Evolutionary conservation across 2,329 filamentous ascomycete genomes (phyloP).

Genomic region (Curvularia hawaiiensis): DNA sequence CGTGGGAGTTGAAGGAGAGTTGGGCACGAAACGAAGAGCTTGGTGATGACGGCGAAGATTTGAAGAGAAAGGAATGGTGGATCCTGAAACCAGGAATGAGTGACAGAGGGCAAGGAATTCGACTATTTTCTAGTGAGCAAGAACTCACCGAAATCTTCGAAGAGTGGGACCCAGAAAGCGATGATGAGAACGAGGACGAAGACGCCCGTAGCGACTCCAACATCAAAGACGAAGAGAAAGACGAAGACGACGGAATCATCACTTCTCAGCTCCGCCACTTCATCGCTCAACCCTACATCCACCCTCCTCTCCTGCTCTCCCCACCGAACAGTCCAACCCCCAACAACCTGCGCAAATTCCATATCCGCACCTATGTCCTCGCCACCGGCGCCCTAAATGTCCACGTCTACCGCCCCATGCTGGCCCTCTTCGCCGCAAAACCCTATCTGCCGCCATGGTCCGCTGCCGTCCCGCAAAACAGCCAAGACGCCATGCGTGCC

Average conservation of each 20-base stretch:
- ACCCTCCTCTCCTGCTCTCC: conserved; percentile 78
- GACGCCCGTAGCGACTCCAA: conserved; percentile 43
- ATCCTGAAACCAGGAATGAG: conserved; percentile 98
- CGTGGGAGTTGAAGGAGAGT: conserved; percentile 83
- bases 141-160: conserved; percentile 90
- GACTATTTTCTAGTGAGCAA: conserved; percentile 83
- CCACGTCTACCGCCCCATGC: conserved; percentile 88
- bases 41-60: conserved; percentile 25
- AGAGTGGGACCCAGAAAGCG: conserved; percentile 79
- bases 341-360: conserved; percentile 75
- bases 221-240: conserved; percentile 37
- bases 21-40: conserved; percentile 68
- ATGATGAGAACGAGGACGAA: conserved; percentile 61
- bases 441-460: conserved; percentile 70
- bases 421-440: conserved; percentile 85
- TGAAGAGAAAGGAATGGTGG: conserved; percentile 77
- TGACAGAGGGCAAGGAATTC: conserved; percentile 90
- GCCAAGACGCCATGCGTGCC: conserved; percentile 61
- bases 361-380: conserved; percentile 90
- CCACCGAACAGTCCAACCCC: conserved; percentile 25
- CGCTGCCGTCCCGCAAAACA: conserved; percentile 21
- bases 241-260: conserved; percentile 63
- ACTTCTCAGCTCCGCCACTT: conserved; percentile 95
- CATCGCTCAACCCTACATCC: conserved; percentile 92
- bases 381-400: conserved; percentile 78